Evolutionary conservation across 1,139 yeast genomes (phyloP), one percentile per base, ranked within the genome.

Genomic region (Hemisphaericaspora xylanilytica): DNA sequence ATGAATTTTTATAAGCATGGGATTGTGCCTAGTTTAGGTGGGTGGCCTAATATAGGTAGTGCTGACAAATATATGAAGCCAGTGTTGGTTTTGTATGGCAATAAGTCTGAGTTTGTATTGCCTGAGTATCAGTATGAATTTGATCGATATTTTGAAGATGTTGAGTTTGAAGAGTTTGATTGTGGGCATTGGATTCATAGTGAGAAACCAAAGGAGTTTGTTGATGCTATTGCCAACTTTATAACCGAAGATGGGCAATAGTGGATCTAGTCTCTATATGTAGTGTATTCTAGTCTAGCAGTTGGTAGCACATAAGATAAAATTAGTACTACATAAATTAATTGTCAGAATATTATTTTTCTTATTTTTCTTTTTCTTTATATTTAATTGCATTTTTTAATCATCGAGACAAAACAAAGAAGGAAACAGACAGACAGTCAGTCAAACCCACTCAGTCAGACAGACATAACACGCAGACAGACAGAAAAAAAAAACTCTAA

Each of bases 181-280:
- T 58, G 74, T 24, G 70, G 75, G 8, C 80, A 75, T 55, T 73
- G 75, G 65, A 52, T 74, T 3, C 62, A 72, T 21, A 59, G 64
- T 15, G 77, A 73, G 39, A 56, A 59, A 45, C 75, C 75, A 3
- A 46, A 55, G 10, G 58, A 59, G 42, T 72, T 73, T 47, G 60
- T 66, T 29, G 49, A 46, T 7, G 56, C 48, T 32, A 51, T 57
- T 47, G 50, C 47, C 26, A 39, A 41, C 25, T 61, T 62, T 36
- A 31, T 55, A 12, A n/a, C 11, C 9, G 29, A 16, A 2, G 21
- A 6, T 4, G n/a, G 18, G 13, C 8, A 4, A 12, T 20, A 12
- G 11, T 30, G n/a, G n/a, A n/a, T n/a, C n/a, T n/a, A n/a, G n/a
- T n/a, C n/a, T n/a, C n/a, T n/a, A n/a, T n/a, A n/a, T n/a, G n/a